Evolutionary conservation across 2,329 filamentous ascomycete genomes (phyloP).

Genomic region (Lachnellula occidentalis): DNA sequence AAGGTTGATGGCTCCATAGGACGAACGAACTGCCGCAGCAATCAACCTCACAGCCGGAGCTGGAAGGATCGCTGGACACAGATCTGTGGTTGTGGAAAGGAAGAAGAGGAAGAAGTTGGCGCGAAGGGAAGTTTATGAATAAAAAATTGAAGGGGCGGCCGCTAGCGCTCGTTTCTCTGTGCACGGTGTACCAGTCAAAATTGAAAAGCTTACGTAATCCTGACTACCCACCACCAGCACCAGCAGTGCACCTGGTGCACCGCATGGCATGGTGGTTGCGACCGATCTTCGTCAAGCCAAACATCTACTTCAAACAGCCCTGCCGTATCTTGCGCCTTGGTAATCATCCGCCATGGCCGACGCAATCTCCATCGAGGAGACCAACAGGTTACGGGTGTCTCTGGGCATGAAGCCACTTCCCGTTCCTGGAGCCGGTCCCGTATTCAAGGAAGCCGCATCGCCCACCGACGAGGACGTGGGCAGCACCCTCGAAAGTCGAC

Average conservation of each 20-base stretch:
- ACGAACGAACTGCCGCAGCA: slow-evolving; percentile 78
- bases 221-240: too few relatives aligned
- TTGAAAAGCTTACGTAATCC: too few relatives aligned
- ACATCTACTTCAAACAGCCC: too few relatives aligned
- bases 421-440: slow-evolving; percentile 64
- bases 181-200: neutral
- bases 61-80: slow-evolving; percentile 80
- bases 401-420: slow-evolving; percentile 88
- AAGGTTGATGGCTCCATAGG: slow-evolving; percentile 67
- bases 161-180: neutral
- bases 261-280: too few relatives aligned
- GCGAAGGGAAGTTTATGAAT: slow-evolving; percentile 13
- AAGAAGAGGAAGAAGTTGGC: slow-evolving; percentile 31
- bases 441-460: slow-evolving; percentile 45
- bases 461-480: slow-evolving; percentile 62
- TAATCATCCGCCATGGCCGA: slow-evolving; percentile 37
- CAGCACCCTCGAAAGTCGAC: slow-evolving; percentile 78
- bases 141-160: slow-evolving; percentile 8
- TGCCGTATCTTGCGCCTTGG: neutral
- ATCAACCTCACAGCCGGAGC: slow-evolving; percentile 69
- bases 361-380: slow-evolving; percentile 79
- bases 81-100: slow-evolving; percentile 57
- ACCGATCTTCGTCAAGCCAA: too few relatives aligned
- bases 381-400: slow-evolving; percentile 83
- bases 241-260: too few relatives aligned